Base-by-base conservation (phyloP, 257 asterid genomes). In the Gentiana straminea region DNA sequence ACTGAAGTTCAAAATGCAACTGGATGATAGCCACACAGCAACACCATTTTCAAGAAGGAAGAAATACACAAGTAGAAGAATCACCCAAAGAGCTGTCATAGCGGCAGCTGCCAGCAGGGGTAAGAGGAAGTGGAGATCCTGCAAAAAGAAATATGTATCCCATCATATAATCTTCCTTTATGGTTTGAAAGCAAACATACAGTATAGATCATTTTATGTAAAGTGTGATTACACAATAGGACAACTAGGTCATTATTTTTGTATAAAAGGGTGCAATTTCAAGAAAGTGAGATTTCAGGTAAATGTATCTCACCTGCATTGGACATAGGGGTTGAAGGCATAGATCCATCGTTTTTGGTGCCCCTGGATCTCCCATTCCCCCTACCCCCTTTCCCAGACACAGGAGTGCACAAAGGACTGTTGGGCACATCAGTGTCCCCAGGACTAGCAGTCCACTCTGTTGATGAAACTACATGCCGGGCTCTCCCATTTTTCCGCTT, bases 61-160 rank as follows among this genome's bases (percentile, higher is more conserved):
- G 33, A 36, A 37, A 50, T 2, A 8, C 51, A 60, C 32, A 8
- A 54, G 60, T 6, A 8, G 38, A 34, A 57, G 64, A 52, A 63
- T 70, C 81, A 89, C 97, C 82, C 74, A 89, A 64, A 72, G 95
- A 89, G 70, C 84, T 86, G 63, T 89, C 97, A 37, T 86, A 86
- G 59, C 98, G 96, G 81, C 98, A 86, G 85, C 78, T 85, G 43
- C 94, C 77, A 55, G 91, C 91, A 54, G 96, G 98, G 52, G 98
- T 90, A 65, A 76, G 84, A 59, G 94, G 94, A 62, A 94, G 81
- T 48, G 86, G 81, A 68, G 81, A 79, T 72, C 84, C 98, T 92
- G 86, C 78, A 78, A 63, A 64, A 46, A 58, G 2, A 44, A 46
- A 63, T 35, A 54, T 46, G 10, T 15, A 62, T 39, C 46, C 34